Percentiles rank a stretch among this genome's conserved stretches.
phyloP scores from a whole-genome alignment of 2,329 filamentous ascomycete species.

The Colletotrichum chlorophyti region DNA sequence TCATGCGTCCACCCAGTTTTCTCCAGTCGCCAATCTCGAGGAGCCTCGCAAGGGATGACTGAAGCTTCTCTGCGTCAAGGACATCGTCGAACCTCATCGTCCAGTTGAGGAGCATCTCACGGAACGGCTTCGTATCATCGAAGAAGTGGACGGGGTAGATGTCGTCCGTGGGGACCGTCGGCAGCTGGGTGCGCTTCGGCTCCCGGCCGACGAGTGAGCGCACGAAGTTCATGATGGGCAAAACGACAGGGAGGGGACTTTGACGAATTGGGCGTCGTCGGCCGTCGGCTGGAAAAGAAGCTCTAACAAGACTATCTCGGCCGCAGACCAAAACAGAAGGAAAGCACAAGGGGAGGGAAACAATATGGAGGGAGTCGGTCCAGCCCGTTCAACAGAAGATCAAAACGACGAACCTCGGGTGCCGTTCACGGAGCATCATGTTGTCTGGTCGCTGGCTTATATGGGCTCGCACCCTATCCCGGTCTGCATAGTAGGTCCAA shows the following conservation, averaged over 20 bases:
- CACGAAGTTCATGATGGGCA: constrained; percentile 8
- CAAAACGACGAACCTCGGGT: background rate
- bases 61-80: constrained; percentile 48
- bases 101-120: constrained; percentile 38
- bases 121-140: constrained; percentile 36
- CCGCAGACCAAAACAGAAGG: background rate
- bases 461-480: too few relatives aligned
- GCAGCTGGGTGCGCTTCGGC: constrained; percentile 6
- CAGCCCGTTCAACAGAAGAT: constrained; percentile 14
- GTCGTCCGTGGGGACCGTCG: constrained; percentile 31
- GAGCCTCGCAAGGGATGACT: constrained; percentile 41
- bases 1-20: constrained; percentile 53
- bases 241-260: background rate
- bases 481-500: constrained; percentile 5
- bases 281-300: constrained; percentile 2
- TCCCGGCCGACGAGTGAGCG: constrained; percentile 5
- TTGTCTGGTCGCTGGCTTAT: constrained; percentile 24
- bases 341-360: background rate
- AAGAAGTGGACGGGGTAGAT: constrained; percentile 41
- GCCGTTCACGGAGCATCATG: background rate
- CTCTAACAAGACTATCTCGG: constrained; percentile 16
- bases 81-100: constrained; percentile 53
- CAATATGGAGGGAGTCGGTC: constrained; percentile 19
- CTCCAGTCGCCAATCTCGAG: constrained; percentile 52
- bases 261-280: background rate